phyloP scores from a whole-genome alignment of 2,329 filamentous ascomycete genomes.

The Colletotrichum tropicale region DNA sequence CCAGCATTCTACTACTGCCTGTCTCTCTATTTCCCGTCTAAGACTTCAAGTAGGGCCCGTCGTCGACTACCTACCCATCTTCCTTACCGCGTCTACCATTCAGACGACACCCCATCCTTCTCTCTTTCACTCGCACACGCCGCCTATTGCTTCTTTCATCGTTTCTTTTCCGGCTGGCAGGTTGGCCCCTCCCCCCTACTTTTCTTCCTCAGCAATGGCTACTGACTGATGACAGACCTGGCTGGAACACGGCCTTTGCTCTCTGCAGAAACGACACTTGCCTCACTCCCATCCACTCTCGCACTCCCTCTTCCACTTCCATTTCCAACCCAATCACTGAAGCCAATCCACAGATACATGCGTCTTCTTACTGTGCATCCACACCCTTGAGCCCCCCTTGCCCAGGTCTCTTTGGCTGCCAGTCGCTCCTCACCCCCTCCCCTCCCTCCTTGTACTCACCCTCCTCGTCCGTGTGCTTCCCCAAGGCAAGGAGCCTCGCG shows the following conservation, averaged over 20 bases:
- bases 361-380: not conserved
- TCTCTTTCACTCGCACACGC: conserved; percentile 12
- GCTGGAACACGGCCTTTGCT: conserved; percentile 11
- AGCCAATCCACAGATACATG: not conserved
- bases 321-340: not conserved
- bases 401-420: not conserved
- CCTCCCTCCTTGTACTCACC: conserved; percentile 8
- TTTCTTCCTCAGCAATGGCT: conserved; percentile 2
- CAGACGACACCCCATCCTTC: not conserved
- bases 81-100: not conserved
- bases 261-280: not conserved
- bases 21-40: not conserved
- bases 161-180: conserved; percentile 18
- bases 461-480: conserved; percentile 14
- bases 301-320: not conserved
- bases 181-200: conserved; percentile 1
- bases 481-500: conserved; percentile 15
- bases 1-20: not conserved
- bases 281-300: not conserved
- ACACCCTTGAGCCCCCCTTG: not conserved
- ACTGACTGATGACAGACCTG: conserved; percentile 16
- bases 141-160: conserved; percentile 14
- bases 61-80: not conserved
- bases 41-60: not conserved
- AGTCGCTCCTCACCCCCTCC: not conserved